Evolutionary conservation across 192 early-diverging fungal species (phyloP).

Genomic region (Backusella morwellensis): DNA sequence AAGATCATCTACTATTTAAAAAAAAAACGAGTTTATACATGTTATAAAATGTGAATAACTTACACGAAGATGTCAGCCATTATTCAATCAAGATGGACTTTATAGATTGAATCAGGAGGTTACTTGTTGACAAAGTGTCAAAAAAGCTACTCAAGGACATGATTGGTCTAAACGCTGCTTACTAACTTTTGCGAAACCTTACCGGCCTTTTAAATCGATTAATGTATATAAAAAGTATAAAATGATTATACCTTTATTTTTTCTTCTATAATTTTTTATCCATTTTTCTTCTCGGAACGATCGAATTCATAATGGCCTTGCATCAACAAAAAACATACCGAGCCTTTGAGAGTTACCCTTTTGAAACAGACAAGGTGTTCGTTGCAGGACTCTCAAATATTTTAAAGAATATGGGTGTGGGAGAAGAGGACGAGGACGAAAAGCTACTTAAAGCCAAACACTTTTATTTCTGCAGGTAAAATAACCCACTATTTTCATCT

Average conservation of each 20-base stretch:
- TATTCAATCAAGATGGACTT: neutral
- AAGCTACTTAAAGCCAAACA: slow-evolving; percentile 30
- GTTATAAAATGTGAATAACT: neutral
- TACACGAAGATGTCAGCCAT: neutral
- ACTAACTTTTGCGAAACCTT: neutral
- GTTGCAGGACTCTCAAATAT: slow-evolving; percentile 9
- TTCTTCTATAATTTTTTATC: neutral
- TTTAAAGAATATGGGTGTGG: neutral
- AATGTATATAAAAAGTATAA: neutral
- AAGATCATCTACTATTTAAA: too few relatives aligned
- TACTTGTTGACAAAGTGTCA: neutral
- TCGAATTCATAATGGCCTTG: neutral
- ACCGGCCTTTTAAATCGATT: neutral
- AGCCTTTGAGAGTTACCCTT: slow-evolving; percentile 21
- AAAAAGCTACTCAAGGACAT: neutral
- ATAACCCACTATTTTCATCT: neutral
- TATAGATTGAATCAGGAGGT: neutral
- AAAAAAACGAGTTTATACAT: neutral
- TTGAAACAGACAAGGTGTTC: slow-evolving; percentile 15
- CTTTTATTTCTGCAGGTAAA: slow-evolving; percentile 31
- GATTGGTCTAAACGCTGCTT: neutral
- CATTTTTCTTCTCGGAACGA: neutral
- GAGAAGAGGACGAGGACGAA: neutral
- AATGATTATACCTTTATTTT: neutral
- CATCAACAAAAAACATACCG: neutral